A percentile compares a stretch with the other conserved stretches of the same genome.
These are phyloP conservation scores for Pisolithus thermaeus DNA, from an alignment of 1,284 basidiomycete genomes.

Conservation along the genomic window DNA sequence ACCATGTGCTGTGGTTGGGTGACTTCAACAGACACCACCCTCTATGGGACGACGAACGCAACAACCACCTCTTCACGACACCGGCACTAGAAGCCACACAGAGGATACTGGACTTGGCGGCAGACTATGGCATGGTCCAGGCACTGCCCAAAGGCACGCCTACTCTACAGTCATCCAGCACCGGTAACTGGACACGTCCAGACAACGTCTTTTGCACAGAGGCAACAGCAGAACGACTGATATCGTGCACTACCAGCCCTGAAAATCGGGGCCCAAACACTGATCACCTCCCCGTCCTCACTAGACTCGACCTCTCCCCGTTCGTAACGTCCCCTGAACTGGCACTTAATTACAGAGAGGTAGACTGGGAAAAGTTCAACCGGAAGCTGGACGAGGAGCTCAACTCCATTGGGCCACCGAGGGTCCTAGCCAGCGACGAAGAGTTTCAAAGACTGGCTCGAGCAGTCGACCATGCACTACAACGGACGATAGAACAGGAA, in stretches of 20 bases:
- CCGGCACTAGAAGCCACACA: not conserved
- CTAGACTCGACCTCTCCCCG: too few relatives aligned
- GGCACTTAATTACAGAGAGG: not conserved
- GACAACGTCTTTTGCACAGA: not conserved
- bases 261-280: not conserved
- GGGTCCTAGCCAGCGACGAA: not conserved
- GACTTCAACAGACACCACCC: constrained; percentile 16
- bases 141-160: not conserved
- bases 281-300: not conserved
- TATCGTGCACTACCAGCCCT: not conserved
- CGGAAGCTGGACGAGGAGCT: not conserved
- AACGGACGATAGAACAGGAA: not conserved
- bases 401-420: not conserved
- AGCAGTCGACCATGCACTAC: not conserved
- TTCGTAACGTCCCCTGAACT: too few relatives aligned
- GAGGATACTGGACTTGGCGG: not conserved
- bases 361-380: not conserved
- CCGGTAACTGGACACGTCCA: not conserved
- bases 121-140: not conserved
- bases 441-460: not conserved
- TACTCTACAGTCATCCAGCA: not conserved
- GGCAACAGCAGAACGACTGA: not conserved
- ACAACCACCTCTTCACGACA: constrained; percentile 29
- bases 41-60: constrained; percentile 32
- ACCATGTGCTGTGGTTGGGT: constrained; percentile 24